Evolutionary conservation across 768 basidiomycete genomes (phyloP), one percentile per base, ranked within the genome.

Genomic region (Lactifluus pinguis): DNA sequence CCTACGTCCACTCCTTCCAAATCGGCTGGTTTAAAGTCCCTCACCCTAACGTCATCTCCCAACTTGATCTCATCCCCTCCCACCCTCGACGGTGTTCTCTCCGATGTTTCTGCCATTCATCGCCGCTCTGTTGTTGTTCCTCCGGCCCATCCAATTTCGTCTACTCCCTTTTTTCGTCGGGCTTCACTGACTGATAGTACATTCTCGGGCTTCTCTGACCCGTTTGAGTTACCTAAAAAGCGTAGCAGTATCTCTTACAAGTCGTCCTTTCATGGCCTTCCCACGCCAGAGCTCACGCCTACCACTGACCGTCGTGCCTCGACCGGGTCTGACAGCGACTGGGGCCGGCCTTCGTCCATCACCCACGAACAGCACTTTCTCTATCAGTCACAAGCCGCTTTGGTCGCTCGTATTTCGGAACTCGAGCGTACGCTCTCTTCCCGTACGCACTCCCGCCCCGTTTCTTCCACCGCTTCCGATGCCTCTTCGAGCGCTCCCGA

Each of bases 211-310:
- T 65, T 70, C 49, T 65, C 71, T 17, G 75, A 75, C 14, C 72
- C 76, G 8, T 64, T 66, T 49, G 74, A 74, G 42, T 13, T 54
- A 61, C 69, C 73, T 36, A 72, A 68, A 51, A 76, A 81, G 48
- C 79, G 84, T 48, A 88, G 87, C 72, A 89, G 86, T 72, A 89
- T 92, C 55, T 83, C 83, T 0, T 92, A 92, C 76, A 85, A 83
- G 67, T 71, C 75, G 36, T 74, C 75, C 41, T 68, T 73, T 47
- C 70, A 76, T 13, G 80, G 80, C 32, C 74, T 89, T 14, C 87
- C 86, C 0, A 89, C 87, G 0, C 89, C 87, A 13, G 87, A 86
- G 68, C 77, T 83, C 76, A 90, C 89, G 0, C 89, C 86, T 6
- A 84, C 79, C 14, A 77, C 76, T 41, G 79, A 81, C 11, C 74